These are phyloP conservation scores for Leccinum incarnatum DNA, from an alignment of 768 basidiomycete species.

Conservation along the genomic window DNA sequence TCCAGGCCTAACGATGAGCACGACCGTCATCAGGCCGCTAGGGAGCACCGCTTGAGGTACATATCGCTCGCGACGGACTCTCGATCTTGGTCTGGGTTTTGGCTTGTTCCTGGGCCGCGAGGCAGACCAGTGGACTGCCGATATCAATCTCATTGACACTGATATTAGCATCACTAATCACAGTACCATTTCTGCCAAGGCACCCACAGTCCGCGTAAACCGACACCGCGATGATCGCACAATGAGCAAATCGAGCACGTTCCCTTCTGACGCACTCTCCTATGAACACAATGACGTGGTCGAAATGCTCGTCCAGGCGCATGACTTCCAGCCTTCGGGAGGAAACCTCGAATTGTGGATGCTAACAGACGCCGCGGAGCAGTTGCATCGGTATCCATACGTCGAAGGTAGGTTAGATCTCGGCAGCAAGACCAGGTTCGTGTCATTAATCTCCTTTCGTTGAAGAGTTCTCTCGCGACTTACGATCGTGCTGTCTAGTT, in stretches of 20 bases:
- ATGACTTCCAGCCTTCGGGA: conserved; percentile 16
- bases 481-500: too few species aligned
- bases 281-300: conserved; percentile 45
- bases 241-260: conserved; percentile 44
- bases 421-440: not conserved
- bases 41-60: conserved; percentile 25
- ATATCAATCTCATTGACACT: too few species aligned
- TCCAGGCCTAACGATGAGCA: conserved; percentile 21
- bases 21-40: conserved; percentile 13
- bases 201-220: not conserved
- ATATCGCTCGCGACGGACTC: conserved; percentile 62
- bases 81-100: conserved; percentile 28
- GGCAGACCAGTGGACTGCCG: too few species aligned
- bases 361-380: conserved; percentile 44
- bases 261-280: conserved; percentile 35
- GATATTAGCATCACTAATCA: not conserved
- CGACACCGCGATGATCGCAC: not conserved
- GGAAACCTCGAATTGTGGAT: conserved; percentile 42
- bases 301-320: conserved; percentile 31
- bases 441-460: too few species aligned
- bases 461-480: too few species aligned
- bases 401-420: conserved; percentile 21
- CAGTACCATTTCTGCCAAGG: not conserved
- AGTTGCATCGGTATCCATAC: conserved; percentile 21
- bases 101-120: too few species aligned